Evolutionary conservation across 306 rosid genomes (phyloP).

Genomic region (Fagus sylvatica): DNA sequence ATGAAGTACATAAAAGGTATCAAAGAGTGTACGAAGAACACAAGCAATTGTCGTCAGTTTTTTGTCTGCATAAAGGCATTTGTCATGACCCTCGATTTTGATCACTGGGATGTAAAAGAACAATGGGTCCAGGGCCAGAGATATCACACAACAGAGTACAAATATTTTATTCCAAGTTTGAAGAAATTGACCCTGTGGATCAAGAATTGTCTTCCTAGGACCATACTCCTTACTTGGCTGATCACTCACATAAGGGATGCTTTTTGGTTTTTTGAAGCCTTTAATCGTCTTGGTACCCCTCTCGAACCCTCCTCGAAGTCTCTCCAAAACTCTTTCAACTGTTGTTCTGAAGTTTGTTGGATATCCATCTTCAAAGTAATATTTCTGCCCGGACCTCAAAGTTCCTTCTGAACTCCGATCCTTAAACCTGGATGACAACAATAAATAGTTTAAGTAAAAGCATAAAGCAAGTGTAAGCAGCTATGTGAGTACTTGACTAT

Average conservation of each 20-base stretch:
- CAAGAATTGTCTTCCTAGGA: slow-evolving; percentile 43
- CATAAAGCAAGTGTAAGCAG: slow-evolving; percentile 14
- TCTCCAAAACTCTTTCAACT: slow-evolving; percentile 14
- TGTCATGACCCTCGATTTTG: neutral
- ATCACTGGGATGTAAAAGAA: slow-evolving; percentile 71
- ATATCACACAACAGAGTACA: slow-evolving; percentile 67
- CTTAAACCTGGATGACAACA: slow-evolving; percentile 45
- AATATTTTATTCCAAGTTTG: slow-evolving; percentile 86
- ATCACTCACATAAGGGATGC: slow-evolving; percentile 27
- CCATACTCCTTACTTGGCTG: slow-evolving; percentile 25
- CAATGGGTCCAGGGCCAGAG: slow-evolving; percentile 78
- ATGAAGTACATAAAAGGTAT: slow-evolving; percentile 68
- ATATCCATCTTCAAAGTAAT: slow-evolving; percentile 25
- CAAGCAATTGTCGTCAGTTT: slow-evolving; percentile 46
- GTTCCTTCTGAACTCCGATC: slow-evolving; percentile 61
- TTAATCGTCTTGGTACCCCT: too few species aligned
- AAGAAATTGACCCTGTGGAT: slow-evolving; percentile 79
- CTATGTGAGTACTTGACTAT: neutral
- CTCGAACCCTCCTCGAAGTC: too few species aligned
- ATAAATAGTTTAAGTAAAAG: neutral
- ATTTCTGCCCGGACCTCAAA: slow-evolving; percentile 28
- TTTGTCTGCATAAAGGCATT: slow-evolving; percentile 45
- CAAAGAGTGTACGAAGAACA: slow-evolving; percentile 79
- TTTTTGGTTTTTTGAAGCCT: too few species aligned
- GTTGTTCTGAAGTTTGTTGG: slow-evolving; percentile 40